These are phyloP conservation scores for Sclerotinia trifoliorum DNA, from an alignment of 2,329 filamentous ascomycete species.

Conservation along the genomic window DNA sequence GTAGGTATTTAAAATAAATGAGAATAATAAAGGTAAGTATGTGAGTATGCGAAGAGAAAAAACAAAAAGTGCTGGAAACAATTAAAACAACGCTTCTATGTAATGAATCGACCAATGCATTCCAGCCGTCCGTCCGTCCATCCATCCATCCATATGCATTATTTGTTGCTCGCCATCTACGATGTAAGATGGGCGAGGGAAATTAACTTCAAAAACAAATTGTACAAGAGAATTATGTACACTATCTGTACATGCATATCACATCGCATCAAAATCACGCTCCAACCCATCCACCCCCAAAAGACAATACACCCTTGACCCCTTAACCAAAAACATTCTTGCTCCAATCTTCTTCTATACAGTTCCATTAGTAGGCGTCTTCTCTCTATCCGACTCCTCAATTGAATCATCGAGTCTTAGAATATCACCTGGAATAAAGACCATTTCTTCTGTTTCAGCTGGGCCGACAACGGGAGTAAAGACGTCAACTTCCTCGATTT, in stretches of 20 bases:
- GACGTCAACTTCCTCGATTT: slow-evolving; percentile 43
- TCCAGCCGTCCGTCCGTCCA: background rate
- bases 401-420: slow-evolving; percentile 12
- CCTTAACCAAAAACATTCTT: slow-evolving; percentile 3
- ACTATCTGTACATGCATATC: slow-evolving; percentile 16
- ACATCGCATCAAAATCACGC: background rate
- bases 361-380: slow-evolving; percentile 20
- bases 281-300: background rate
- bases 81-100: slow-evolving; percentile 15
- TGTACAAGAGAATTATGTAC: slow-evolving; percentile 18
- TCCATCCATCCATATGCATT: slow-evolving; percentile 10
- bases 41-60: background rate
- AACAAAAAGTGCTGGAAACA: background rate
- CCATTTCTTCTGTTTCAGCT: slow-evolving; percentile 36
- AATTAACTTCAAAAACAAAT: background rate
- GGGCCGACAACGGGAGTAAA: slow-evolving; percentile 51
- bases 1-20: background rate
- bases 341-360: background rate
- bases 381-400: slow-evolving; percentile 20
- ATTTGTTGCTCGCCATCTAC: background rate
- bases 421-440: slow-evolving; percentile 29
- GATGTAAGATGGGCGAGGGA: background rate
- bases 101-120: slow-evolving; percentile 6
- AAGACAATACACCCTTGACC: slow-evolving; percentile 3
- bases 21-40: background rate